Evolutionary conservation across 495 filamentous ascomycete species (phyloP), one percentile per base, ranked within the genome.

Genomic region (Aspergillus biplanus): DNA sequence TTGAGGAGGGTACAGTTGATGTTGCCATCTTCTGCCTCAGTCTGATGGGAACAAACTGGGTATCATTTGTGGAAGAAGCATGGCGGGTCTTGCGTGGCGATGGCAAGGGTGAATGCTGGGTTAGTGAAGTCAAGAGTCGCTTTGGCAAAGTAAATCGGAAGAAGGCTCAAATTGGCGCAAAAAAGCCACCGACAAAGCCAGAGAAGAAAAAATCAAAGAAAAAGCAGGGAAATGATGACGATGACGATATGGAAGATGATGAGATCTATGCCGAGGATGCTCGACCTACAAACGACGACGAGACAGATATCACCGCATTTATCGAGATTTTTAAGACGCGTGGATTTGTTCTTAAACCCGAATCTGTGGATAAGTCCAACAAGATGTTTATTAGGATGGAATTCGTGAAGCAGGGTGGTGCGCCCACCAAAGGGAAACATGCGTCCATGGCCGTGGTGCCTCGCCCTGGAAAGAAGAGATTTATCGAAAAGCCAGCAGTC

Each of bases 301-400:
- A 92, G 68, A 96, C 92, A 3, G 91, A 97, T 73, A 91, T 97
- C 31, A 82, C 84, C n/a, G 88, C 91, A 0, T 98, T 99, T 65
- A 85, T 97, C 15, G 89, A 93, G 56, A 93, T 93, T 0, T 84
- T 97, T 66, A 73, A 81, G 27, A 84, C 82, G 64, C 80, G 92
- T 35, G 95, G 95, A 0, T 97, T 99, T 69, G 79, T 90, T 15
- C 80, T 98, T 16, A 80, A 77, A 31, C 77, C 76, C 9, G 79
- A 84, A 47, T 84, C 86, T 0, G 80, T 95, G 9, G 93, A 97
- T 72, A 80, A 92, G 71, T 84, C 81, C 37, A 99, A 99, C 78
- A 96, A 91, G 78, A 99, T 99, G 95, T 99, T 99, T 83, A 92
- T 98, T 56, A 89, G 87, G 72, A 94, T 99, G 92, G 84, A 86